Conservation (phyloP, 306 rosid species). For the Rubus idaeus region DNA sequence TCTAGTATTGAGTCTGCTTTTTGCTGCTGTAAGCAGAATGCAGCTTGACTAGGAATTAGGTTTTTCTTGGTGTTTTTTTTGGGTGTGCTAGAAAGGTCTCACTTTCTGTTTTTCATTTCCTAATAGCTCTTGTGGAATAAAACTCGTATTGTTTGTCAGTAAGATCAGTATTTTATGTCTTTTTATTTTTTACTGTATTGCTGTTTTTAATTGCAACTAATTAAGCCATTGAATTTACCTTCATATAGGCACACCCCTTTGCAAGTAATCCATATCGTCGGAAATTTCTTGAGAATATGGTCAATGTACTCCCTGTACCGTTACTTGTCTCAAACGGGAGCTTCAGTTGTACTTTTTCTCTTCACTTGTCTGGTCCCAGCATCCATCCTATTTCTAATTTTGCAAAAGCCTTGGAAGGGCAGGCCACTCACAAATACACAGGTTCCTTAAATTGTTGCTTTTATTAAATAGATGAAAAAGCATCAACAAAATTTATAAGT, state of each 20-base stretch:
- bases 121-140: neutral
- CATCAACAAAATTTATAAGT: slow-evolving; percentile 2
- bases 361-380: slow-evolving; percentile 83
- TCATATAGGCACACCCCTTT: slow-evolving; percentile 77
- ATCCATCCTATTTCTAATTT: slow-evolving; percentile 65
- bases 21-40: neutral
- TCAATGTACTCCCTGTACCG: slow-evolving; percentile 85
- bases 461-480: slow-evolving; percentile 9
- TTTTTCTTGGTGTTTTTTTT: neutral
- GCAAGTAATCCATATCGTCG: slow-evolving; percentile 81
- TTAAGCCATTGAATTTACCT: slow-evolving; percentile 25
- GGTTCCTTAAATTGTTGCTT: slow-evolving; percentile 42
- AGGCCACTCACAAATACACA: slow-evolving; percentile 86
- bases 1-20: neutral
- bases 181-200: neutral
- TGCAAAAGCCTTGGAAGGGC: slow-evolving; percentile 99
- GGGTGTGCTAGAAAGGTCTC: neutral
- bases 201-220: slow-evolving; percentile 2
- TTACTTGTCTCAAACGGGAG: slow-evolving; percentile 74
- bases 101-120: neutral
- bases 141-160: neutral
- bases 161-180: neutral
- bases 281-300: slow-evolving; percentile 95
- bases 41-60: neutral
- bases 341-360: slow-evolving; percentile 83